phyloP scores from a whole-genome alignment of 2,329 filamentous ascomycete genomes.

The Falciphora oryzae region DNA sequence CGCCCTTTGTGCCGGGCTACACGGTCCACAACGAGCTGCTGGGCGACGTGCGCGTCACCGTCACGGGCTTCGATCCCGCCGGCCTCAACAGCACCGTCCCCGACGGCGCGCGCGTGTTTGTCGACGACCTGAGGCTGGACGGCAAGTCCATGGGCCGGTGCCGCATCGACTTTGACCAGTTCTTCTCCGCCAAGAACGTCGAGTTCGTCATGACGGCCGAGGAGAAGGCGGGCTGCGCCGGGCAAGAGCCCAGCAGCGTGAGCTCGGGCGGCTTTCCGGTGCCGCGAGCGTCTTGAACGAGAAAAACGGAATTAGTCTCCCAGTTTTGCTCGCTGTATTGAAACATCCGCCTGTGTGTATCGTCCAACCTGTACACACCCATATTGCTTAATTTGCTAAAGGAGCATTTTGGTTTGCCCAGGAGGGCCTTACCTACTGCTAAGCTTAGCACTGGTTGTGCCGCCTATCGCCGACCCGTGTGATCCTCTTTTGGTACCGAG shows the following conservation, averaged over 20 bases:
- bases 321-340: too few species aligned
- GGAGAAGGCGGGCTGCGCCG: neutral
- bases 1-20: constrained; percentile 6
- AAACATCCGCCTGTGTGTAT: too few species aligned
- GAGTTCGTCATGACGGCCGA: constrained; percentile 9
- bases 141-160: constrained; percentile 5
- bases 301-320: too few species aligned
- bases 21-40: constrained; percentile 6
- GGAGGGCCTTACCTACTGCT: too few species aligned
- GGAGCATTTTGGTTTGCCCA: too few species aligned
- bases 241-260: constrained; percentile 4
- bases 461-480: too few species aligned
- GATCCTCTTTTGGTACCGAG: too few species aligned
- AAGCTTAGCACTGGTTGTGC: too few species aligned
- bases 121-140: constrained; percentile 1
- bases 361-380: too few species aligned
- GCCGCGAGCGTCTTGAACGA: neutral
- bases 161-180: constrained; percentile 3
- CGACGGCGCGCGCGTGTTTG: constrained; percentile 7
- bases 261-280: neutral
- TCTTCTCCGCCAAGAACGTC: constrained; percentile 4
- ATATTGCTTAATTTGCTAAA: too few species aligned
- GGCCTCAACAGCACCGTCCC: constrained; percentile 9
- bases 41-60: constrained; percentile 4
- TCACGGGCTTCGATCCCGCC: constrained; percentile 1